Base-by-base conservation (phyloP, 768 basidiomycete species). In the Boletus subparvulus region DNA sequence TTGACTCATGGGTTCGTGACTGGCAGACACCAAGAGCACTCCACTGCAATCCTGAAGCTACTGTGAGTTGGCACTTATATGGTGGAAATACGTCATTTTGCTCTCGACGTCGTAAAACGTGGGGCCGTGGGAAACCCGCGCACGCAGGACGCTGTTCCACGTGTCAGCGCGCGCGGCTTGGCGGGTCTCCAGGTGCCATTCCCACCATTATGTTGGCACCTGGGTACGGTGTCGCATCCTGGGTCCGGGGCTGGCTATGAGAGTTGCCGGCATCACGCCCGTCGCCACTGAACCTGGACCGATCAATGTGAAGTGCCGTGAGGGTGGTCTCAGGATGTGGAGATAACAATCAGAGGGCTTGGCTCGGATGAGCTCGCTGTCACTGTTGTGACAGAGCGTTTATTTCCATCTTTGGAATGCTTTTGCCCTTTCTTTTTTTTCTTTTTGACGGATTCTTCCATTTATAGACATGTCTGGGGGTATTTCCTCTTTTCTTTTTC, bases 81-180 rank as follows among this genome's bases (percentile, higher is more conserved):
- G 26, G 50, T 42, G n/a, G 19, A 44, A 56, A 60, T 67, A 72
- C 72, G 64, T 69, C 65, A 73, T 61, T 59, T 62, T 35, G 32
- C 52, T 56, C 53, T 72, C 49, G 65, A 66, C 74, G 56, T 61
- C 65, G 75, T 63, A 66, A 74, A 77, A 75, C 74, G 75, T 75
- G 74, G 75, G 66, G 66, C 62, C 74, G 74, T 75, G 74, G 64
- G 74, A 77, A 69, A 55, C 6, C 16, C 33, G 41, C 47, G 50
- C 54, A 55, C 60, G 54, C 36, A 37, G 4, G 44, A 51, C 65
- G 65, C 56, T 52, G 52, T n/a, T 43, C 53, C 61, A 60, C 64
- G 53, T 66, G 66, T 39, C 46, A 11, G 30, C 33, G 51, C 37
- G 55, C 54, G 44, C 50, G 12, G 40, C 45, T 51, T 54, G 19